phyloP scores from a whole-genome alignment of 495 filamentous ascomycete genomes.

The Podospora tetraspora region DNA sequence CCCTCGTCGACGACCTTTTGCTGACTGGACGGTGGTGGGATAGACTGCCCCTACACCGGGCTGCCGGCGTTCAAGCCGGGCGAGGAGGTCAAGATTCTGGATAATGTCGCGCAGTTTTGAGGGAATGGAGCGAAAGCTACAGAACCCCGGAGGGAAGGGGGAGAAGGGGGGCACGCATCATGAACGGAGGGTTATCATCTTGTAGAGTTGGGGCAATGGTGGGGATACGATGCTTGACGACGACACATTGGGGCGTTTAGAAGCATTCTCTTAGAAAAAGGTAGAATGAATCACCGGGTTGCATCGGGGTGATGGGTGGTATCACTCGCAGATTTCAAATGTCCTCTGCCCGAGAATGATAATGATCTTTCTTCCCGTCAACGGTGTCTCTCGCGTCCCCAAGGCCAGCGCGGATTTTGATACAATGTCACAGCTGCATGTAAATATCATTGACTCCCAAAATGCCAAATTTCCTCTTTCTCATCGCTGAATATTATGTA shows the following conservation, averaged over 20 bases:
- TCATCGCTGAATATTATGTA: not conserved
- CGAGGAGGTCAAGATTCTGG: constrained; percentile 82
- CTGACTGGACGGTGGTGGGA: constrained; percentile 27
- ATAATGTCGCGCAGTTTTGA: constrained; percentile 80
- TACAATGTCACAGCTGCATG: no score
- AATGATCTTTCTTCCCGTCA: not conserved
- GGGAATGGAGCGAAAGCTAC: not conserved
- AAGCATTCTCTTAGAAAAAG: not conserved
- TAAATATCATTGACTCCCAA: no score
- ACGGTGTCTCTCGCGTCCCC: no score
- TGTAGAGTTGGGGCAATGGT: not conserved
- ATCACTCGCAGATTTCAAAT: not conserved
- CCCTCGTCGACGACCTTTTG: not conserved
- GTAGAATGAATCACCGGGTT: not conserved
- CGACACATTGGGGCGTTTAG: not conserved
- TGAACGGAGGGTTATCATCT: not conserved
- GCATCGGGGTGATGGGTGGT: not conserved
- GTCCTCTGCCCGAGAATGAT: not conserved
- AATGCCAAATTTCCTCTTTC: not conserved
- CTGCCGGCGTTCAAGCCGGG: constrained; percentile 94
- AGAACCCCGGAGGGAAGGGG: not conserved
- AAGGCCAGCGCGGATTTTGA: no score
- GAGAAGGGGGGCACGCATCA: not conserved
- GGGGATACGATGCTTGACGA: not conserved
- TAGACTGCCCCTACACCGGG: constrained; percentile 86